Conservation (phyloP, 768 basidiomycete species). For the Antrodiella citrinella region DNA sequence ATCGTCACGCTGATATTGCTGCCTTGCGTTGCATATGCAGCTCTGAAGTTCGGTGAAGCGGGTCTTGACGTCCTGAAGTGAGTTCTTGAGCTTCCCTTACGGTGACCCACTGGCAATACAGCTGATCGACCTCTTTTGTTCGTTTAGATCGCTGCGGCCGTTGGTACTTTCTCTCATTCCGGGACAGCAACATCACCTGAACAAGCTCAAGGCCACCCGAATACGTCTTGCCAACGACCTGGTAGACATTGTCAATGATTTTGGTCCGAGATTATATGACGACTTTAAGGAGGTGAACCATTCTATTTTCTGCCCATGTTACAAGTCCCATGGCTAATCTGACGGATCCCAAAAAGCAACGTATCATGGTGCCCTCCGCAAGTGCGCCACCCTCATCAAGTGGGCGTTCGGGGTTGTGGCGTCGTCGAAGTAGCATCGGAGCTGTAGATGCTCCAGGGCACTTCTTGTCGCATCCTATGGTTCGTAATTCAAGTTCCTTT, state of each 20-base stretch:
- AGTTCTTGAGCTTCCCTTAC: constrained; percentile 21
- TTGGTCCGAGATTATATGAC: constrained; percentile 78
- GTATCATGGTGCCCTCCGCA: constrained; percentile 73
- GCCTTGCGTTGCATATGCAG: constrained; percentile 85
- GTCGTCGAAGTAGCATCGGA: constrained; percentile 66
- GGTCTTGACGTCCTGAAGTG: constrained; percentile 96
- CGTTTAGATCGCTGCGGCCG: constrained; percentile 76
- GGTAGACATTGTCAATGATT: constrained; percentile 74
- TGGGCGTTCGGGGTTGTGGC: constrained; percentile 62
- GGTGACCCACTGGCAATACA: constrained; percentile 4
- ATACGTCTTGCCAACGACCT: constrained; percentile 75
- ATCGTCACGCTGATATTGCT: constrained; percentile 62
- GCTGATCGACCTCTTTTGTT: constrained; percentile 4
- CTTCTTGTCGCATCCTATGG: constrained; percentile 85
- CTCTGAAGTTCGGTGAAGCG: constrained; percentile 94
- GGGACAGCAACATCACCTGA: constrained; percentile 75
- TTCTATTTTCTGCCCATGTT: no score
- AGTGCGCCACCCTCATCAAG: constrained; percentile 76
- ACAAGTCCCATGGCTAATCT: no score
- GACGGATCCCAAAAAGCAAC: constrained; percentile 36
- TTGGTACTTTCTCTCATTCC: constrained; percentile 81
- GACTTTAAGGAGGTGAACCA: constrained; percentile 76
- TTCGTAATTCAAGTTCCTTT: no score
- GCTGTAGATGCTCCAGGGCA: constrained; percentile 76
- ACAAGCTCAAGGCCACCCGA: constrained; percentile 67